Base-by-base conservation (phyloP, 441 rosid genomes). In the Pelargonium citronellum region DNA sequence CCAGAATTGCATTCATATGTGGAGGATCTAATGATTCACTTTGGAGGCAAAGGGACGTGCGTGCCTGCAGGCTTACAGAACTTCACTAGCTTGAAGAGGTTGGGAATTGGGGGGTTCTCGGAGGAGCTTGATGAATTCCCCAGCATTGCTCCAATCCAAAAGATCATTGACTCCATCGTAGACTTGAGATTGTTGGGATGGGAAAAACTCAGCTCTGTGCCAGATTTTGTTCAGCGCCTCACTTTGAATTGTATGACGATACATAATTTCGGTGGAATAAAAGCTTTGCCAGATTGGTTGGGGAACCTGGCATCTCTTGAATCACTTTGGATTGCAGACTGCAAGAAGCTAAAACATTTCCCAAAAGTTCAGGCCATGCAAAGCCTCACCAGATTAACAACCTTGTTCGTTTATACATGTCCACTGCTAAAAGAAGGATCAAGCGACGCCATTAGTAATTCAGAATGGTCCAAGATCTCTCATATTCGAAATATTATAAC, bases 201-300 rank as follows among this genome's bases (percentile, higher is more conserved):
- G 43, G 43, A 39, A 39, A 39, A 39, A 39, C 43, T 39, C 43
- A 39, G 43, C 0, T 39, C 43, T 39, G 43, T 39, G 43, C 43
- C 43, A 6, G 43, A 39, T 6, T 39, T 39, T 39, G 43, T 39
- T 39, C 43, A 39, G 43, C 8, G 9, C 9, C 43, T 39, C 1
- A 0, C 43, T 39, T 39, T 39, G 9, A 7, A 39, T 39, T 39
- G 43, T 39, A 39, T 39, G 43, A 39, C 43, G 7, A 55, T 55
- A 5, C 5, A 2, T 55, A 20, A 6, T 1, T 55, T 55, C 24
- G 9, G 10, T 55, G 61, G 61, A 55, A 16, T 55, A 1, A 20
- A 55, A 17, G 61, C 61, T 16, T 55, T 55, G 61, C 61, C 61
- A 20, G 61, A 55, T 55, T 55, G 24, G 8, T 16, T 55, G 19